These are phyloP conservation scores for Dothideomycetes sp. DNA, from an alignment of 2,329 filamentous ascomycete species.

Conservation along the genomic window DNA sequence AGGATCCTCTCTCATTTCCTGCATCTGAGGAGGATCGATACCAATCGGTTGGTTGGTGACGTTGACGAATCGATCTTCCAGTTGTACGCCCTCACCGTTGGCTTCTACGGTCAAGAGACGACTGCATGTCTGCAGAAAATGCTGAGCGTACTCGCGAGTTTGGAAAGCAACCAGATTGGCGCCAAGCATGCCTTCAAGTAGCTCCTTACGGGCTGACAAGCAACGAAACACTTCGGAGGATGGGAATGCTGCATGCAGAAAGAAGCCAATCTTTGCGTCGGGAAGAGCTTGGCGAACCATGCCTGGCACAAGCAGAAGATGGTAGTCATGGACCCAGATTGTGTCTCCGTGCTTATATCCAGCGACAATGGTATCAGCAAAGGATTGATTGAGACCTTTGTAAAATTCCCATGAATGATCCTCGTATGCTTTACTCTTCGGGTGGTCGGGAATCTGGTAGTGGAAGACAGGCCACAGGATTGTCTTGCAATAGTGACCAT, in stretches of 20 bases:
- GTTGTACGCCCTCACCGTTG: slow-evolving; percentile 73
- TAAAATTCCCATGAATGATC: slow-evolving; percentile 97
- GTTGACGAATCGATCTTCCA: slow-evolving; percentile 89
- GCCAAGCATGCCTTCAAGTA: slow-evolving; percentile 85
- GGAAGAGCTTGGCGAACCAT: slow-evolving; percentile 87
- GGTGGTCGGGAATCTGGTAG: slow-evolving; percentile 95
- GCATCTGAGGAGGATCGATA: slow-evolving; percentile 50
- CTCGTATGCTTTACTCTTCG: slow-evolving; percentile 95
- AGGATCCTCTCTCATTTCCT: slow-evolving; percentile 42
- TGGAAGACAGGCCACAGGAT: slow-evolving; percentile 97
- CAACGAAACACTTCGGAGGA: slow-evolving; percentile 95
- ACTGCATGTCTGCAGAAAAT: slow-evolving; percentile 93
- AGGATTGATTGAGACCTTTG: slow-evolving; percentile 81
- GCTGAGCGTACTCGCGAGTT: slow-evolving; percentile 82
- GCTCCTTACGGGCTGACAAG: slow-evolving; percentile 71
- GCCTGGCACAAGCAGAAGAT: slow-evolving; percentile 73
- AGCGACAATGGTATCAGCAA: slow-evolving; percentile 79
- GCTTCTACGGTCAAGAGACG: slow-evolving; percentile 84
- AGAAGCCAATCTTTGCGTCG: slow-evolving; percentile 92
- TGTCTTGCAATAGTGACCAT: slow-evolving; percentile 93
- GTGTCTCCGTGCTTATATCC: slow-evolving; percentile 90
- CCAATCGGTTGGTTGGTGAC: slow-evolving; percentile 79
- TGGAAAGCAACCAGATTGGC: slow-evolving; percentile 91
- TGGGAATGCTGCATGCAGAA: slow-evolving; percentile 88
- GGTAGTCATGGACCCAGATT: slow-evolving; percentile 95